Evolutionary conservation across 441 rosid genomes (phyloP), one percentile per base, ranked within the genome.

Genomic region (Gossypium schwendimanii): DNA sequence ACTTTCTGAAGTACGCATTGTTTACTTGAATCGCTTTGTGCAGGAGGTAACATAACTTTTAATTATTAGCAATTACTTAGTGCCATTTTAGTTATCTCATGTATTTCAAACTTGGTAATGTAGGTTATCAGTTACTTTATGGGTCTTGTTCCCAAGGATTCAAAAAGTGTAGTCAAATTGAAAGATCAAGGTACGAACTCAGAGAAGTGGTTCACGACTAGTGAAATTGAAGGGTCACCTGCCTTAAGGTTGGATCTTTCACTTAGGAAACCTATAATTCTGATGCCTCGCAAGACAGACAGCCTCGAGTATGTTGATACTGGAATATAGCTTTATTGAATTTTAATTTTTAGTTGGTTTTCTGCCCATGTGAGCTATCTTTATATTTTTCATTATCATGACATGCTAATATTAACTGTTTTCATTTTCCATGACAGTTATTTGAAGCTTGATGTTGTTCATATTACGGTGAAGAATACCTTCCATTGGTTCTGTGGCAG

Each of bases 1-100:
- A 86, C 89, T 96, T 77, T 96, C 99, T 71, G 99, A 96, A 96
- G 98, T 96, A 72, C 97, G 97, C 55, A 36, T 96, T 81, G 94
- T 96, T 76, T 96, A 90, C 86, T 82, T 96, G 80, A 91, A 93
- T 83, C 97, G 99, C 72, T 96, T 96, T 84, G 85, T 96, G 73
- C 97, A 90, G 88, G 99, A 96, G 99, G 99, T 96, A 87, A 73
- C 55, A 33, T 11, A 62, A 62, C 53, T 57, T 83, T 67, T 62
- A 60, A 17, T 78, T 24, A 70, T 72, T 44, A 60, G 60, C 63
- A 66, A 41, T 72, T 74, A 60, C 70, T 60, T 62, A 20, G 44
- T 44, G 41, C 33, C 15, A 1, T 74, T 77, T 78, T 70, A 47
- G 52, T 80, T 50, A 82, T 84, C 84, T 78, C 72, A 76, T 62